A percentile compares a stretch with the other conserved stretches of the same genome.
Evolutionary conservation across 140 eudicot species (phyloP).

Genomic region (Oenanthe javanica): DNA sequence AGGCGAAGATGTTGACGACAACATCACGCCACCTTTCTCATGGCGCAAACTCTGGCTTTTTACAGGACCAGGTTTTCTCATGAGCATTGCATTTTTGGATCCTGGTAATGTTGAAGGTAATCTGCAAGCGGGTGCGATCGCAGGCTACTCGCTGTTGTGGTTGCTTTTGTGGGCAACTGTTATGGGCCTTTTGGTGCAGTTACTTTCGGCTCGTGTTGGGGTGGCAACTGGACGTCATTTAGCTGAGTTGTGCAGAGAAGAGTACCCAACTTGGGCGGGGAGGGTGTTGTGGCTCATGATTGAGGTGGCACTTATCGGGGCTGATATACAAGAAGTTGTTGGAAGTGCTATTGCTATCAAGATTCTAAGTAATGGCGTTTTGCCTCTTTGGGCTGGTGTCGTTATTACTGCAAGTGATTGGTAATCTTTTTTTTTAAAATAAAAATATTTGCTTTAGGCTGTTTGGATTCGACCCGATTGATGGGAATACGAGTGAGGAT

Average conservation of each 20-base stretch:
- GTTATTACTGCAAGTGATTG: neutral
- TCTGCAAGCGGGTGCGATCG: slow-evolving; percentile 90
- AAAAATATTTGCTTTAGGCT: too few species aligned
- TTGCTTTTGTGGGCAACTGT: slow-evolving; percentile 84
- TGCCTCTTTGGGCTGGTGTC: neutral
- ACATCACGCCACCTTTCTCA: slow-evolving; percentile 65
- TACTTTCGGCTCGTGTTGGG: slow-evolving; percentile 82
- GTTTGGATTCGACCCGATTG: too few species aligned
- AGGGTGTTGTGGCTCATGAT: slow-evolving; percentile 72
- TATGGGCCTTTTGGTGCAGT: slow-evolving; percentile 77
- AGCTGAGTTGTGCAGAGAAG: slow-evolving; percentile 90
- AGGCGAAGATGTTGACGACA: slow-evolving; percentile 29
- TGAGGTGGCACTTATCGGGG: slow-evolving; percentile 73
- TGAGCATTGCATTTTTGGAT: slow-evolving; percentile 93
- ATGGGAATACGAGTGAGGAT: too few species aligned
- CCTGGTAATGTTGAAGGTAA: slow-evolving; percentile 93
- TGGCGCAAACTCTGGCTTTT: slow-evolving; percentile 86
- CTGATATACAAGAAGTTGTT: slow-evolving; percentile 41
- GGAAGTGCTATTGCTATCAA: too few species aligned
- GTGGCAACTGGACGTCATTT: slow-evolving; percentile 88
- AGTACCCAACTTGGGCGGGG: slow-evolving; percentile 85
- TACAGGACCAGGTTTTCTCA: slow-evolving; percentile 87
- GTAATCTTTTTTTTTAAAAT: neutral
- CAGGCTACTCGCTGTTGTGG: slow-evolving; percentile 78
- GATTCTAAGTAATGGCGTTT: neutral